Evolutionary conservation across 768 basidiomycete genomes (phyloP).

Genomic region (Lanmaoa rubissima): DNA sequence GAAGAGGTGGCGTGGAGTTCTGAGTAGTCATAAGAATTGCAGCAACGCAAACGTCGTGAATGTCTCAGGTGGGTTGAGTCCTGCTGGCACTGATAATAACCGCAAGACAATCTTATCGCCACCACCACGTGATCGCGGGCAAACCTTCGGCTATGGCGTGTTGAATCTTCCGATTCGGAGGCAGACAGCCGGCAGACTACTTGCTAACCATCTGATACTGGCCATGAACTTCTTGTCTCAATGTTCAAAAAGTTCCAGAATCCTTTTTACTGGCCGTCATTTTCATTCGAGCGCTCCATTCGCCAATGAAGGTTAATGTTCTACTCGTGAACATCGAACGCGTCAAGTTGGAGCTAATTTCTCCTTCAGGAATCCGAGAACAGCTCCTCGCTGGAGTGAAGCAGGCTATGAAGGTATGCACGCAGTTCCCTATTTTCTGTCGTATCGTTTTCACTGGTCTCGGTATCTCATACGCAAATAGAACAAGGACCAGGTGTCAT

Average conservation of each 20-base stretch:
- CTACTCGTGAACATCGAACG: not conserved
- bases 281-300: constrained; percentile 16
- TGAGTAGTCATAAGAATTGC: constrained; percentile 11
- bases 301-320: constrained; percentile 22
- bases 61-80: not conserved
- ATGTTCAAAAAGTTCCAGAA: constrained; percentile 13
- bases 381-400: constrained; percentile 56
- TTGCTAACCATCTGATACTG: not conserved
- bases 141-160: not conserved
- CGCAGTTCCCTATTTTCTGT: not conserved
- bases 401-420: constrained; percentile 65
- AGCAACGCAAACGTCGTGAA: not conserved
- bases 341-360: not conserved
- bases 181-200: not conserved
- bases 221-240: constrained; percentile 16
- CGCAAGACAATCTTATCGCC: constrained; percentile 6
- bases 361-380: constrained; percentile 48
- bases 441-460: not conserved
- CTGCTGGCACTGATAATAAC: too few species aligned
- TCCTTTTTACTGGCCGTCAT: not conserved
- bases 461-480: constrained; percentile 26
- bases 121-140: constrained; percentile 18
- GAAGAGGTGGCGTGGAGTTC: constrained; percentile 41
- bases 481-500: constrained; percentile 55
- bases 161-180: not conserved